phyloP scores from a whole-genome alignment of 2,329 filamentous ascomycete species.

The Zalaria sp. region DNA sequence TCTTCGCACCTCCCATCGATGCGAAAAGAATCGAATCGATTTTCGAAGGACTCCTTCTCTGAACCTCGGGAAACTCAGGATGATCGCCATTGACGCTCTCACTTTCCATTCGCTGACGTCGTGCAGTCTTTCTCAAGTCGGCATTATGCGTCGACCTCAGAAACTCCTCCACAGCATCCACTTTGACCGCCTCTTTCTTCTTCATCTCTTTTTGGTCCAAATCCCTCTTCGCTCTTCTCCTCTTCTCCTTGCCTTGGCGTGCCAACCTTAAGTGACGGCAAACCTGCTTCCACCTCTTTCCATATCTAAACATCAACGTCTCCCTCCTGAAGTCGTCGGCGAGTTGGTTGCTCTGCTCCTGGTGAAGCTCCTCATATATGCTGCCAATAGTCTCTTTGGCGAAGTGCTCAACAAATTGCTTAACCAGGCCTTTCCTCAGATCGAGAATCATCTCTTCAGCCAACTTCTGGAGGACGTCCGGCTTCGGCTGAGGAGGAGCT shows the following conservation, averaged over 20 bases:
- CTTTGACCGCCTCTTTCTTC: conserved; percentile 11
- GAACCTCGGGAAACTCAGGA: not conserved
- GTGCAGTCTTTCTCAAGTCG: not conserved
- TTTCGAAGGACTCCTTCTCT: not conserved
- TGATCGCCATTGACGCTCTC: not conserved
- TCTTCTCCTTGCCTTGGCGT: conserved; percentile 21
- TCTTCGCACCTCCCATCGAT: not conserved
- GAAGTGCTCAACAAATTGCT: conserved; percentile 29
- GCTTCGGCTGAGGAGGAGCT: conserved; percentile 4
- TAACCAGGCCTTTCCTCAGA: conserved; percentile 24
- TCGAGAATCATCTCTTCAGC: conserved; percentile 23
- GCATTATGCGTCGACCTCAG: conserved; percentile 1
- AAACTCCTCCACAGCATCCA: conserved; percentile 7
- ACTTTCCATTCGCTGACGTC: not conserved
- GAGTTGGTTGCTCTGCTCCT: conserved; percentile 14
- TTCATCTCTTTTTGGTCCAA: conserved; percentile 9
- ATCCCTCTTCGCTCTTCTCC: conserved; percentile 5
- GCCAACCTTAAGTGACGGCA: conserved; percentile 20
- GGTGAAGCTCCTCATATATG: conserved; percentile 17
- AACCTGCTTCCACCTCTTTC: conserved; percentile 21
- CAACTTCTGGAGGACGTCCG: conserved; percentile 15
- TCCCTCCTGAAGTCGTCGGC: conserved; percentile 17
- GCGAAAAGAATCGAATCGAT: not conserved
- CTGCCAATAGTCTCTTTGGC: conserved; percentile 20
- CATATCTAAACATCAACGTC: conserved; percentile 21